Evolutionary conservation across 2,329 filamentous ascomycete genomes (phyloP), one percentile per base, ranked within the genome.

Genomic region (Beauveria rudraprayagi): DNA sequence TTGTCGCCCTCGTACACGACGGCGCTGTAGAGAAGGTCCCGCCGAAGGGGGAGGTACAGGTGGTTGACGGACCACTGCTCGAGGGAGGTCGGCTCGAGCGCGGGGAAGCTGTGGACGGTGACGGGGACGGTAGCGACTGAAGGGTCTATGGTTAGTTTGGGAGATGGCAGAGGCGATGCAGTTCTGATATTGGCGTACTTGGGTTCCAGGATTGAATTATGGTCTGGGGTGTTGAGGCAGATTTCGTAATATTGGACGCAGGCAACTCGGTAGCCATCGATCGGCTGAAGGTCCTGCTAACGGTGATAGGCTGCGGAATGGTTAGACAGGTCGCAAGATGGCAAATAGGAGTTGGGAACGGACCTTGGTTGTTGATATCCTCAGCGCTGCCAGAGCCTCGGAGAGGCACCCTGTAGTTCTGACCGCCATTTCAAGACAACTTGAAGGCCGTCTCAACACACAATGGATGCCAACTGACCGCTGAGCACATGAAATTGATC

Each of bases 1-100:
- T 81, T 84, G 78, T 97, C 93, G 67, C 90, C 94, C 78, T 99
- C 94, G 80, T 89, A 97, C 67, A 96, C 78, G 62, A 99, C 85
- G 62, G 94, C 94, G 65, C 91, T 86, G 78, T 99, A 93, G 59
- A 99, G 86, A 66, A 99, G 86, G 74, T 99, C 94, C 72, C 89
- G 87, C 63, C 94, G 89, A 52, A 96, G 82, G 3, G 94, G 94
- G 40, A 97, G 84, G 71, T 90, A 80, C 50, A 99, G 88, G 75
- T 97, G 91, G 69, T 90, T 89, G 63, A 86, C 79, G 46, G 89
- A 87, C 80, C 92, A 97, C 69, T 84, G 77, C 71, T 90, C 85
- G 73, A 95, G 88, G 56, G 85, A 80, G 54, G 86, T 79, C 26
- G 94, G 94, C 75, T 97, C 92, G 76, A 97, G 86, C 11, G 86